Evolutionary conservation across 495 filamentous ascomycete species (phyloP).

Genomic region (Neurospora tetrasperma): DNA sequence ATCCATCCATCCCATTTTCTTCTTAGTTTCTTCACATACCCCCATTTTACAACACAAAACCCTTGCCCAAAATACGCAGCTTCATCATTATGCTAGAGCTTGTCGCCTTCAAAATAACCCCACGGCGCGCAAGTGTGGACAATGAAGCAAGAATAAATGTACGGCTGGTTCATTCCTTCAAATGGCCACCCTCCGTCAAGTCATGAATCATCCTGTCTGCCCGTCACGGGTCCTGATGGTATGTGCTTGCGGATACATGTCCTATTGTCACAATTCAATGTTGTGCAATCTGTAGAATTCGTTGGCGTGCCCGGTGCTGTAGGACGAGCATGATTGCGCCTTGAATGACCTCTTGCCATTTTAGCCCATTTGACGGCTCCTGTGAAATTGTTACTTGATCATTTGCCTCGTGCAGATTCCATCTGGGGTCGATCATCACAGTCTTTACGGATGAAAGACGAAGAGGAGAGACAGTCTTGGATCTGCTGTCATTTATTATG

Average conservation of each 20-base stretch:
- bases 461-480: background rate
- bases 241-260: conserved; percentile 3
- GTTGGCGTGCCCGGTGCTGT: background rate
- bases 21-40: background rate
- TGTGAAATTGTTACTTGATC: background rate
- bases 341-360: background rate
- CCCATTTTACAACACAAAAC: background rate
- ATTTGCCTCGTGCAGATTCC: background rate
- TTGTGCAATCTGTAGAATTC: background rate
- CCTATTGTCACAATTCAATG: background rate
- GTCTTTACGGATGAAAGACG: background rate
- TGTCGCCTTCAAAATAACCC: conserved; percentile 30
- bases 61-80: conserved; percentile 9
- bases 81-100: conserved; percentile 44
- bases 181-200: conserved; percentile 15
- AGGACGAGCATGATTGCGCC: background rate
- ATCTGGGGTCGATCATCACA: background rate
- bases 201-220: conserved; percentile 10
- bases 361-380: no score
- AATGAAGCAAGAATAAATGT: conserved; percentile 39
- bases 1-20: background rate
- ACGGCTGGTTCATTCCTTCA: conserved; percentile 4
- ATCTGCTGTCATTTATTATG: background rate
- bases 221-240: conserved; percentile 10
- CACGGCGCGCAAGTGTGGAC: conserved; percentile 45